Conservation (phyloP, 306 rosid species). For the Cicer cuneatum region DNA sequence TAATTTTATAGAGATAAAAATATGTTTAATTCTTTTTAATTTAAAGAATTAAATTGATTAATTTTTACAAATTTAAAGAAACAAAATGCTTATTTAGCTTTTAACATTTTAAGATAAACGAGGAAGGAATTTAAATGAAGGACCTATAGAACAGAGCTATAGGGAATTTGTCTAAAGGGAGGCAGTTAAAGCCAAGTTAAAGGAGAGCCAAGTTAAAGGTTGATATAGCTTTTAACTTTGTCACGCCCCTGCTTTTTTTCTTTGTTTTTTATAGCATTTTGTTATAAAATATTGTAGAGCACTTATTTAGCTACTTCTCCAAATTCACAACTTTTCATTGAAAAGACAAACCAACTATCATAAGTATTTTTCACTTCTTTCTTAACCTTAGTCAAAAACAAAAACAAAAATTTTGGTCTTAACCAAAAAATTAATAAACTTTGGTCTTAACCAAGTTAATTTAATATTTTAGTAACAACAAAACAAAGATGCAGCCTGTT, state of each 20-base stretch:
- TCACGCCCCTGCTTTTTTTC: not conserved
- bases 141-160: not conserved
- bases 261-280: not conserved
- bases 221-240: not conserved
- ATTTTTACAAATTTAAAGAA: no score
- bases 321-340: not conserved
- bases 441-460: not conserved
- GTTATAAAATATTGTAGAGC: conserved; percentile 35
- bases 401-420: no score
- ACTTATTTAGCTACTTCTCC: conserved; percentile 40
- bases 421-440: no score
- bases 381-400: no score
- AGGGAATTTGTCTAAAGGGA: not conserved
- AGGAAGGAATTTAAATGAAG: not conserved
- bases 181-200: not conserved
- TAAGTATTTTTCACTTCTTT: conserved; percentile 25
- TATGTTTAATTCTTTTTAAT: no score
- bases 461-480: conserved; percentile 9
- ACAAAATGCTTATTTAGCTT: not conserved
- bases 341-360: conserved; percentile 43
- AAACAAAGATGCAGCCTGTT: conserved; percentile 11
- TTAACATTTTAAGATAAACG: conserved; percentile 20
- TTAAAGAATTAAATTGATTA: no score
- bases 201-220: not conserved
- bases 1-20: no score